Evolutionary conservation across 139 green algal species (phyloP), one percentile per base, ranked within the genome.

Genomic region (Chlorella ohadii): DNA sequence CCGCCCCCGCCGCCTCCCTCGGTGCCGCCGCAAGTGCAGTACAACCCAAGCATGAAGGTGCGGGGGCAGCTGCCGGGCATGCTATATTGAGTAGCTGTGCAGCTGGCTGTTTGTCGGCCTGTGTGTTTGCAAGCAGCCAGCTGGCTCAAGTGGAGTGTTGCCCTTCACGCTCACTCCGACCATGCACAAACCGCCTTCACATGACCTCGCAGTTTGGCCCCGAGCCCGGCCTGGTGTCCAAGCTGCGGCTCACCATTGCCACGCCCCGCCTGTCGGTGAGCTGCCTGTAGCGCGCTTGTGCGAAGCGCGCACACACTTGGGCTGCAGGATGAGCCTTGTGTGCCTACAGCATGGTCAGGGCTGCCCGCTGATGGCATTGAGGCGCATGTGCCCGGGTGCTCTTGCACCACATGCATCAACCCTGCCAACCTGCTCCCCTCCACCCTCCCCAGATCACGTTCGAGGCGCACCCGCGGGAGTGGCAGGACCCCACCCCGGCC

Each of bases 401-500:
- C 12, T 41, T 44, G n/a, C 25, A 9, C n/a, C n/a, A 22, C 5
- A n/a, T 13, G 9, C 31, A 1, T n/a, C 65, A 57, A 51, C 38
- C 56, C 56, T 33, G 9, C 51, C 65, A 13, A 15, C 28, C 63
- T n/a, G 27, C 51, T 65, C 31, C 27, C 70, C 70, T 51, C 39
- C 70, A n/a, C 12, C 39, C 25, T 17, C 25, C 55, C 67, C 87
- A 90, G 87, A 34, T 72, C 9, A 73, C 87, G 16, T 70, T 93
- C 55, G 86, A 90, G 77, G 86, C 86, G 39, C 81, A 93, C 47
- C 84, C 90, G 2, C 55, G 81, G 17, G 86, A 89, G 79, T 89
- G 86, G 86, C 41, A 28, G 13, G 85, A 61, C 41, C 39, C 38
- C 20, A 7, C n/a, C 27, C 80, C 85, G 2, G 41, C 71, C 23